Percentiles rank a stretch among this genome's conserved stretches.
Evolutionary conservation across 139 green algal genomes (phyloP).

Genomic region (Picochlorum costavermella): DNA sequence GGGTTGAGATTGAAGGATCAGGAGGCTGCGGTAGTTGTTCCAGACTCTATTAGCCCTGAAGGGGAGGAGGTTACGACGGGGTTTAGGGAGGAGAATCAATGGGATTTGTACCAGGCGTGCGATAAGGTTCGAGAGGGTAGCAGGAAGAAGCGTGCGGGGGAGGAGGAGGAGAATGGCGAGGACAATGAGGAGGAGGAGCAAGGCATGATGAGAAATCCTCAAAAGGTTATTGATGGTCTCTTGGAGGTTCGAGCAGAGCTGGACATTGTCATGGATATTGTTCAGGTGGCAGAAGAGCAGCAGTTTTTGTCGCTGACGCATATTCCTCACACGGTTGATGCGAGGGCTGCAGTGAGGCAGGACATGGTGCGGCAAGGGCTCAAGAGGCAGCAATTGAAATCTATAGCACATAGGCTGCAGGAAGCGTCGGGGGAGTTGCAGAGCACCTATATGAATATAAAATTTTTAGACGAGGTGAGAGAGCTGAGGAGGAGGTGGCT

Average conservation of each 20-base stretch:
- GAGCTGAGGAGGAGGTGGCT: background rate
- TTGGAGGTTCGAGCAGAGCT: constrained; percentile 21
- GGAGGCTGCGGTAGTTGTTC: background rate
- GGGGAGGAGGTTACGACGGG: too few species aligned
- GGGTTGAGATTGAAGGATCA: constrained; percentile 1
- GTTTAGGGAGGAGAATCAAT: too few species aligned
- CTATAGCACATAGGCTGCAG: too few species aligned
- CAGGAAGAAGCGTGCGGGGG: background rate
- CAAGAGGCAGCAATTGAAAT: too few species aligned
- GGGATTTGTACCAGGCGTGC: too few species aligned
- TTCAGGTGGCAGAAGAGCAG: constrained; percentile 24
- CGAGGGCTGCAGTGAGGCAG: too few species aligned
- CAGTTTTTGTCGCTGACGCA: constrained; percentile 20
- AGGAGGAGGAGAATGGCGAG: background rate
- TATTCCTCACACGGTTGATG: background rate
- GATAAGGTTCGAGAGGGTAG: too few species aligned
- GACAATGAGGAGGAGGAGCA: background rate
- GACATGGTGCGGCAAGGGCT: too few species aligned
- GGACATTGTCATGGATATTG: constrained; percentile 27
- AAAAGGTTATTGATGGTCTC: constrained; percentile 22
- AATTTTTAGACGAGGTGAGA: background rate
- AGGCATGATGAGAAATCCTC: constrained; percentile 1
- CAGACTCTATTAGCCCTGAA: too few species aligned
- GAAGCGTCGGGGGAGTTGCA: too few species aligned
- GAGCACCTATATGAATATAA: too few species aligned